Base-by-base conservation (phyloP, 1,284 basidiomycete species). In the Fistulinella staudtii region DNA sequence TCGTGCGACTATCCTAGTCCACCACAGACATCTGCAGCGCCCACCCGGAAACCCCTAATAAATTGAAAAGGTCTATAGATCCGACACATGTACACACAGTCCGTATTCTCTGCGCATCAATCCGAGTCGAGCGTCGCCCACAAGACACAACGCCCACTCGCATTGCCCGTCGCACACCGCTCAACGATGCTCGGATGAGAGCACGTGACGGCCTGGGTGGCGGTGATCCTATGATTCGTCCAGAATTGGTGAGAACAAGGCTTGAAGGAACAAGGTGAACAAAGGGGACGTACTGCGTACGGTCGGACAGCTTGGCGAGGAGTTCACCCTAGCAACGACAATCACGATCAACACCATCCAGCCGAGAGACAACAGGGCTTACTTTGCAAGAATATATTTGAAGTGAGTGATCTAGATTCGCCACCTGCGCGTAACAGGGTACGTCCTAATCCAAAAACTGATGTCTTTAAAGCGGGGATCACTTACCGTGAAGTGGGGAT, bases 131-230 rank as follows among this genome's bases (percentile, higher is more conserved):
- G 46, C 8, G 82, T 79, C 15, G 79, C 85, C 88, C 87, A 90
- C n/a, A 90, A 63, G 11, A 86, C 76, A 58, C 86, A 88, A 41
- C 83, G 73, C 17, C 88, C 87, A 51, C 80, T 85, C 0, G 62
- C 88, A 55, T 88, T 90, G 28, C 86, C 87, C 43, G 77, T 87
- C 2, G 74, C 86, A 23, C 74, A 82, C 18, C 87, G 74, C 54
- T 86, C 85, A 4, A 84, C 71, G 18, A 87, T 67, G 46, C 61
- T 80, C 0, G 88, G 87, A 61, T 90, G 88, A n/a, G 85, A 87
- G 55, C 82, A 85, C 8, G 87, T 87, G n/a, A 89, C 87, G 17
- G 87, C 86, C 65, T 89, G 88, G 2, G 83, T 81, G 0, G 87
- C 87, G 18, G 82, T 77, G 45, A 89, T 81, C 52, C 84, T 89